These are phyloP conservation scores for Chlamydomonas sp. DNA, from an alignment of 139 green algal genomes.

Conservation along the genomic window DNA sequence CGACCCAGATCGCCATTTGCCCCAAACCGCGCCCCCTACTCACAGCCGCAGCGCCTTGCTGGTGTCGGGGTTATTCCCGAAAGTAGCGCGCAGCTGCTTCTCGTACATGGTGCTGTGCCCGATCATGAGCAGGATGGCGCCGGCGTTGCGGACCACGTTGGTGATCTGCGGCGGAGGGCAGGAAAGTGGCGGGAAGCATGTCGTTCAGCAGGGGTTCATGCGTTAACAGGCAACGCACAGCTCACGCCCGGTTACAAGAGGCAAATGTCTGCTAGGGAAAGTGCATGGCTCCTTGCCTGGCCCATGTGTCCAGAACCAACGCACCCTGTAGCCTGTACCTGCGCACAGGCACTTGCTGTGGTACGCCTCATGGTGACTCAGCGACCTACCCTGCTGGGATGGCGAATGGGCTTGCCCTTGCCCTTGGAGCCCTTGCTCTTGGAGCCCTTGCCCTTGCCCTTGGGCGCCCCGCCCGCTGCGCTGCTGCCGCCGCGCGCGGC, in stretches of 20 bases:
- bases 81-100: conserved; percentile 35
- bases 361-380: too few species aligned
- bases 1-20: not conserved
- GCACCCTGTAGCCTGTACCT: too few species aligned
- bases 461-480: too few species aligned
- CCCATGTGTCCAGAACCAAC: too few species aligned
- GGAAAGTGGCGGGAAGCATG: not conserved
- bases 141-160: conserved; percentile 36
- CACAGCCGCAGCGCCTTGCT: conserved; percentile 36
- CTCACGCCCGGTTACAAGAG: too few species aligned
- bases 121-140: conserved; percentile 37
- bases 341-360: too few species aligned
- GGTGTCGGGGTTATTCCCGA: conserved; percentile 36
- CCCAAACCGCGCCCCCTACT: not conserved
- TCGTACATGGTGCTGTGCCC: conserved; percentile 17
- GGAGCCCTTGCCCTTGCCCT: not conserved
- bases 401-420: conserved; percentile 29
- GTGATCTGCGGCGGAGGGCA: conserved; percentile 19
- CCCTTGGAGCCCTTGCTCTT: not conserved
- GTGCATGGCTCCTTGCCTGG: too few species aligned
- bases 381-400: conserved; percentile 35
- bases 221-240: too few species aligned
- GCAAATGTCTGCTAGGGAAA: too few species aligned
- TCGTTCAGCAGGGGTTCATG: not conserved
- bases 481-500: too few species aligned